Evolutionary conservation across 768 basidiomycete species (phyloP).

Genomic region (Boletellus sp.): DNA sequence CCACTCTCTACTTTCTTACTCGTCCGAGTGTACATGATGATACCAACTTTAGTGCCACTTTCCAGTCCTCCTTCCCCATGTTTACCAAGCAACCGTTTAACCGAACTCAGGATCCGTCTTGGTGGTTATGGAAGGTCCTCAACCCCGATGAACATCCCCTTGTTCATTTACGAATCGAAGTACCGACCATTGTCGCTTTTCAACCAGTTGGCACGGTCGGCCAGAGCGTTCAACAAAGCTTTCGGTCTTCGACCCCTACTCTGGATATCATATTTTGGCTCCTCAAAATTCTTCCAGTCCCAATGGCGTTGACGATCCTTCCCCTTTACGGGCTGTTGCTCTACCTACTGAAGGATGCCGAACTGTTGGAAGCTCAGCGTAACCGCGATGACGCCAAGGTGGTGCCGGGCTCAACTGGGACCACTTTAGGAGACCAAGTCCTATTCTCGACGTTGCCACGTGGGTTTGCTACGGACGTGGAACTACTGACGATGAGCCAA

Average conservation of each 20-base stretch:
- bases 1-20: conserved; percentile 71
- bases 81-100: conserved; percentile 31
- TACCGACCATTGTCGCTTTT: conserved; percentile 74
- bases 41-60: conserved; percentile 19
- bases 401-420: conserved; percentile 21
- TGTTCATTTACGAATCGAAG: conserved; percentile 76
- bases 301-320: conserved; percentile 74
- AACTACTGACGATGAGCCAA: conserved; percentile 67
- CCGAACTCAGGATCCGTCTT: conserved; percentile 47
- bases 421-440: conserved; percentile 41
- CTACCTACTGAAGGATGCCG: conserved; percentile 87
- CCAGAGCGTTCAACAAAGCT: conserved; percentile 28
- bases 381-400: conserved; percentile 49
- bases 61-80: conserved; percentile 29
- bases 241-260: conserved; percentile 46
- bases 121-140: conserved; percentile 71
- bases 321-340: conserved; percentile 73
- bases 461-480: conserved; percentile 78
- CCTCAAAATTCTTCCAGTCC: conserved; percentile 77
- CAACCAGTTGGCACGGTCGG: conserved; percentile 36
- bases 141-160: conserved; percentile 65
- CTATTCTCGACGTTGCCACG: conserved; percentile 73
- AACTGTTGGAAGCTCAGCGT: conserved; percentile 83
- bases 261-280: conserved; percentile 66
- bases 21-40: conserved; percentile 40